Conservation (phyloP, 2,329 filamentous ascomycete genomes). For the Fusarium neocosmosporiellum region DNA sequence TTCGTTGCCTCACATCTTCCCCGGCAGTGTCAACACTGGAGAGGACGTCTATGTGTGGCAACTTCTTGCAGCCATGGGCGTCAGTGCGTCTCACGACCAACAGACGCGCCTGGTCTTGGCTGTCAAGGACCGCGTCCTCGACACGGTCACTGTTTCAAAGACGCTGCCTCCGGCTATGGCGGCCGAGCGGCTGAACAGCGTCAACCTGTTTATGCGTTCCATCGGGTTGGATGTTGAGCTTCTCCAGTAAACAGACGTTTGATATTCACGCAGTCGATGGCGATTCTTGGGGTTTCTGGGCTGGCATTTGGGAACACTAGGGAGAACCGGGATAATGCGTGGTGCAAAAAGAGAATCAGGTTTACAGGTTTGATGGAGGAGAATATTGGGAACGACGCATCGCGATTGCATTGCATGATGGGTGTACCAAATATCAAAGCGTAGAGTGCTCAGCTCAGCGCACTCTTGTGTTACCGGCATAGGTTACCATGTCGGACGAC, state of each 20-base stretch:
- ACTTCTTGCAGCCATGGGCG: slow-evolving; percentile 93
- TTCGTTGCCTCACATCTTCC: slow-evolving; percentile 86
- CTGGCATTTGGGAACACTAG: slow-evolving; percentile 39
- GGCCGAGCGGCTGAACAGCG: slow-evolving; percentile 84
- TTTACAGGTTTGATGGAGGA: slow-evolving; percentile 35
- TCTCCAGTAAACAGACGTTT: slow-evolving; percentile 52
- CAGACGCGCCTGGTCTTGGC: slow-evolving; percentile 94
- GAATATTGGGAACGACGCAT: slow-evolving; percentile 30
- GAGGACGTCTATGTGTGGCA: slow-evolving; percentile 99
- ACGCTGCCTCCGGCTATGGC: slow-evolving; percentile 89
- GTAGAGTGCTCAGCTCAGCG: slow-evolving; percentile 32
- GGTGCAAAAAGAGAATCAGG: slow-evolving; percentile 14
- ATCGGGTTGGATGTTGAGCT: slow-evolving; percentile 97
- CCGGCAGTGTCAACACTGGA: slow-evolving; percentile 86
- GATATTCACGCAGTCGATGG: slow-evolving; percentile 32
- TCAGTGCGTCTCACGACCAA: slow-evolving; percentile 92
- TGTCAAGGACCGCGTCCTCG: slow-evolving; percentile 98
- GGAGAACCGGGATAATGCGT: slow-evolving; percentile 33
- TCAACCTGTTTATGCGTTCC: slow-evolving; percentile 98
- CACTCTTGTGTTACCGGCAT: slow-evolving; percentile 31
- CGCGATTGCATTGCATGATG: slow-evolving; percentile 23
- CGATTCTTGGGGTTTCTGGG: slow-evolving; percentile 43
- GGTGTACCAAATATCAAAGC: slow-evolving; percentile 39
- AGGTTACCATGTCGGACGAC: slow-evolving; percentile 22
- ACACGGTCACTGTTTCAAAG: slow-evolving; percentile 90